Base-by-base conservation (phyloP, 257 asterid genomes). In the Solanum chiquidenum region DNA sequence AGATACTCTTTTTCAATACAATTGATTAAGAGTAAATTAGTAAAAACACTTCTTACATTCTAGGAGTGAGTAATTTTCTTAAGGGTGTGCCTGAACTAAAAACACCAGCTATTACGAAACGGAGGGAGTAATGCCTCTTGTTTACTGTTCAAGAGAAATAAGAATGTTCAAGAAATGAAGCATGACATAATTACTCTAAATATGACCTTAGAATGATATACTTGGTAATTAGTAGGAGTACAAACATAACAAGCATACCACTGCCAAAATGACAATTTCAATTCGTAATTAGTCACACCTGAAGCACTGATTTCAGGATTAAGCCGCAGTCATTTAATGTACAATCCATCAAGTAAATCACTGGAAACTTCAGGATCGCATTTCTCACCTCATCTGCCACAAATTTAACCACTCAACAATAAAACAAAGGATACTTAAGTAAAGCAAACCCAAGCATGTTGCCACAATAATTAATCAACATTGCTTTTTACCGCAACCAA, bases 311-410 rank as follows among this genome's bases (percentile, higher is more conserved):
- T 90, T 91, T 91, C 86, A 93, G 87, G 90, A 95, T 91, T 86
- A 88, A 90, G 91, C 96, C 89, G 91, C 99, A 97, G 94, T 97
- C 99, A 58, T 97, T 97, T 77, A 55, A 90, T 62, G 95, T 91
- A 93, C 99, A 97, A 89, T 97, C 98, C 98, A 97, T 97, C 94
- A 93, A 90, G 92, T 94, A 97, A 86, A 97, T 92, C 49, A 92
- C 92, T 10, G 99, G 99, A 90, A 95, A 93, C 92, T 91, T 93
- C 92, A 88, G 77, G 35, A 49, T 27, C 27, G 27, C 91, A 91
- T 89, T 93, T 69, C 79, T 90, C 89, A 38, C 88, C 82, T 89
- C 87, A 91, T 92, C 98, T 94, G 98, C 93, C 89, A 93, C 88
- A 93, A 83, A 90, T 90, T 93, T 89, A 90, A 91, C 91, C 88